Percentiles rank a stretch among this genome's conserved stretches.
Conservation (phyloP, 2,329 filamentous ascomycete genomes). For the Verticillium nonalfalfae region DNA sequence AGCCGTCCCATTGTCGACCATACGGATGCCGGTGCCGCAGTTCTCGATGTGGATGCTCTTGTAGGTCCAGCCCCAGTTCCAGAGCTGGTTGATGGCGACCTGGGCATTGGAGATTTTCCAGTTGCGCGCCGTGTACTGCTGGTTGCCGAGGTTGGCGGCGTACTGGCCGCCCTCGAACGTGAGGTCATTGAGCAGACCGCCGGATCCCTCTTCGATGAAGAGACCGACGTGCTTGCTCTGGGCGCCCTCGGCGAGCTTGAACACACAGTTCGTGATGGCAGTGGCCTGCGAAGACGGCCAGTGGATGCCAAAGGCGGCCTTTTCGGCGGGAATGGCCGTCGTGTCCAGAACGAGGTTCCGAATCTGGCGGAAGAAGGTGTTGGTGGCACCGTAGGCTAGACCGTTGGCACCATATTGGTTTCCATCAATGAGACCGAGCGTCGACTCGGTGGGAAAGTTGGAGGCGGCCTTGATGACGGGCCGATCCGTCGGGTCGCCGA, state of each 20-base stretch:
- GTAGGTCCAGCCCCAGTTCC: constrained; percentile 74
- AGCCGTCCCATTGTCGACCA: constrained; percentile 59
- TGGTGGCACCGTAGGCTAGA: constrained; percentile 46
- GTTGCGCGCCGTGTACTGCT: constrained; percentile 68
- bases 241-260: constrained; percentile 38
- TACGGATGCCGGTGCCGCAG: constrained; percentile 61
- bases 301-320: constrained; percentile 49
- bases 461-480: constrained; percentile 48
- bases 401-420: constrained; percentile 35
- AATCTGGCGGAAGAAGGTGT: constrained; percentile 53
- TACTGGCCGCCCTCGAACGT: constrained; percentile 64
- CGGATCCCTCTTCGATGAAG: constrained; percentile 57
- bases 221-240: constrained; percentile 50
- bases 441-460: constrained; percentile 32
- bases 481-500: constrained; percentile 59
- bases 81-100: constrained; percentile 64
- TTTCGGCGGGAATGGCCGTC: constrained; percentile 38
- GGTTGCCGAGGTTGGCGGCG: constrained; percentile 53
- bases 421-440: constrained; percentile 39
- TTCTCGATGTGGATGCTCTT: constrained; percentile 58
- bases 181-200: constrained; percentile 63
- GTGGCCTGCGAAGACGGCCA: constrained; percentile 64
- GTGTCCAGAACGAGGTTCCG: constrained; percentile 52
- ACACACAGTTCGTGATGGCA: constrained; percentile 51
- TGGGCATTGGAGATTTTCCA: constrained; percentile 58